Evolutionary conservation across 1,139 yeast species (phyloP).

Genomic region (Pichia cactophila): DNA sequence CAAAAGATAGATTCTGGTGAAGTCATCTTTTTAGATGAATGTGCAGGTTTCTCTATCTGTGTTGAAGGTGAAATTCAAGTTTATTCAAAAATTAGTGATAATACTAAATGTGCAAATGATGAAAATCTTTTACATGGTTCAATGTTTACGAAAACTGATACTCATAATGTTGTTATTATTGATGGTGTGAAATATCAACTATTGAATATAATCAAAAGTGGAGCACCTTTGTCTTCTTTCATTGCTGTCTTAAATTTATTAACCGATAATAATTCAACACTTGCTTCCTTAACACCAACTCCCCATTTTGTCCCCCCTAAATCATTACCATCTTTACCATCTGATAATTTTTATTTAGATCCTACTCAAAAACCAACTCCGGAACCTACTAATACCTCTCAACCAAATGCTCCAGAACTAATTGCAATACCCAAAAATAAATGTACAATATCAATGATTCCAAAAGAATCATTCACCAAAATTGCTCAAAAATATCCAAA

Average conservation of each 20-base stretch:
- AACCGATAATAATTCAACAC: constrained; percentile 32
- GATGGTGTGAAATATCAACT: constrained; percentile 63
- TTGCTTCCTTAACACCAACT: constrained; percentile 12
- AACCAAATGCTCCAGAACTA: constrained; percentile 33
- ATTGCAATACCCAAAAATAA: constrained; percentile 56
- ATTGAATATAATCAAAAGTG: constrained; percentile 77
- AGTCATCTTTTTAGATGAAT: constrained; percentile 56
- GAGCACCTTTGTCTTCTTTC: constrained; percentile 78
- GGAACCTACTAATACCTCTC: not conserved
- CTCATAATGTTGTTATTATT: constrained; percentile 23
- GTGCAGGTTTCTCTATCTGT: constrained; percentile 81
- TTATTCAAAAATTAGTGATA: constrained; percentile 46
- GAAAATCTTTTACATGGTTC: constrained; percentile 9
- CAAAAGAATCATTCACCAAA: constrained; percentile 70
- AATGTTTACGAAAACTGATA: constrained; percentile 18
- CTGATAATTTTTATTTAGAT: constrained; percentile 12
- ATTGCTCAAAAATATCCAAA: constrained; percentile 74
- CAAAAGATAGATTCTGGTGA: constrained; percentile 77
- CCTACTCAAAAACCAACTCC: not conserved
- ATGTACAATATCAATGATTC: constrained; percentile 88
- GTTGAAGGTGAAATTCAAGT: constrained; percentile 88
- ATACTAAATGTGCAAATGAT: not conserved
- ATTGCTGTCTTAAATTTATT: constrained; percentile 71
- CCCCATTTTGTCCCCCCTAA: constrained; percentile 3
- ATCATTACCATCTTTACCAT: constrained; percentile 8